phyloP scores from a whole-genome alignment of 192 early-diverging fungal genomes.

The Lobosporangium transversale region DNA sequence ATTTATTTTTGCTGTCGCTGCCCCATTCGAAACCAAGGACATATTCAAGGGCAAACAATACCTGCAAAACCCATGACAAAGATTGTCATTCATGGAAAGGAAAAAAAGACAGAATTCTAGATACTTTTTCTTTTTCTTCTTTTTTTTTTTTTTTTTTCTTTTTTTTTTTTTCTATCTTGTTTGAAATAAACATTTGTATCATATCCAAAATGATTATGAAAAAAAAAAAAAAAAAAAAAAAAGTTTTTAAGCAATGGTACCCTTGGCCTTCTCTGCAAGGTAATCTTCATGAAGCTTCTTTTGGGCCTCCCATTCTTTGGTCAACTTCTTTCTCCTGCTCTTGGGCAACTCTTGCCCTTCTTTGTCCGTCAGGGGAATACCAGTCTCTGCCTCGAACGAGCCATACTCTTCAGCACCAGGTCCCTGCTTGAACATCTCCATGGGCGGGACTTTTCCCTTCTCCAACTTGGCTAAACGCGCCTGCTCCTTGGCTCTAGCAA shows the following conservation, averaged over 20 bases:
- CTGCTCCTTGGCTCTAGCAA: slow-evolving; percentile 66
- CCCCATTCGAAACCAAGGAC: no score
- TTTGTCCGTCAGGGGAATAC: slow-evolving; percentile 87
- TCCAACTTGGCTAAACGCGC: slow-evolving; percentile 76
- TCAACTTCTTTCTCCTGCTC: slow-evolving; percentile 84
- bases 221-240: neutral
- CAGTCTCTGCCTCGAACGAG: slow-evolving; percentile 55
- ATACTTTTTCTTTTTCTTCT: no score
- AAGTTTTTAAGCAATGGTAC: slow-evolving; percentile 23
- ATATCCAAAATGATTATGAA: slow-evolving; percentile 1
- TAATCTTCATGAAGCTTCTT: slow-evolving; percentile 91
- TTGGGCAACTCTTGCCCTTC: slow-evolving; percentile 88
- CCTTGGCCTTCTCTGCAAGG: slow-evolving; percentile 56
- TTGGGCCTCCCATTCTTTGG: slow-evolving; percentile 88
- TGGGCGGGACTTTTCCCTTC: slow-evolving; percentile 80
- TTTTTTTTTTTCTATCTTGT: neutral
- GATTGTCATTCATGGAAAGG: neutral
- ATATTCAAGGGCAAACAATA: no score
- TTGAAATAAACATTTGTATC: slow-evolving; percentile 11
- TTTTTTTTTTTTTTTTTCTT: neutral
- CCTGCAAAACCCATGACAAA: no score
- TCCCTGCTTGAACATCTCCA: slow-evolving; percentile 83
- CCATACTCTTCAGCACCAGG: slow-evolving; percentile 34
- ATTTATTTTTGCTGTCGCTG: no score
- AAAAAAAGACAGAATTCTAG: neutral